Base-by-base conservation (phyloP, 176 grass and related monocot species). In the Triticum turgidum region DNA sequence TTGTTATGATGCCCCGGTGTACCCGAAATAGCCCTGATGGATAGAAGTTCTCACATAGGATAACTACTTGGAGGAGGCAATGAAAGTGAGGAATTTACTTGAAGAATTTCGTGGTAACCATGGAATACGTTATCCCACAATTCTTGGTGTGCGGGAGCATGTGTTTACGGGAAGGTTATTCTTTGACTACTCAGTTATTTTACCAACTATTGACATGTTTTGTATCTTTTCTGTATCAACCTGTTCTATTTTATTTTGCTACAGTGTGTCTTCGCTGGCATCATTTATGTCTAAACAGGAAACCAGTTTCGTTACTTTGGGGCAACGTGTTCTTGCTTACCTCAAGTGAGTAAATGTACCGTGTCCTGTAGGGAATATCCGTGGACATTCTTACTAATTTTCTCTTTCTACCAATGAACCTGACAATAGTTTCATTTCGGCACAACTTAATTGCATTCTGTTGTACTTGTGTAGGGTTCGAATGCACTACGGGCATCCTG, bases 401-500 rank as follows among this genome's bases (percentile, higher is more conserved):
- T 52, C 13, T 76, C 13, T 41, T 33, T 27, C 3, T 34, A 56
- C 10, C 20, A 41, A 61, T 18, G 30, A 61, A 69, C 33, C 0
- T 70, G 20, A 58, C 9, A 58, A 32, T 79, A 34, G 51, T 65
- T 83, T 41, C n/a, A 51, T 65, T 65, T 11, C 1, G 9, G 12
- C 15, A 18, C 37, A 86, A 75, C 29, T 66, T 82, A 64, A 85
- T 79, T 59, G 65, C 74, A 39, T 47, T 37, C 78, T 78, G 71
- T 56, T 80, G 32, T 88, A 65, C 32, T 78, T 84, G 62, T 81
- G 58, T 71, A 98, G 96, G 92, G 93, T 98, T 79, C 94, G 96
- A 35, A 98, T 98, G 96, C 96, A 98, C 70, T 98, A 98, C 61
- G 96, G 96, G 32, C 96, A 98, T 92, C 96, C 96, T n/a, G 96